These are phyloP conservation scores for Lactarius trivialis DNA, from an alignment of 768 basidiomycete genomes.

Conservation along the genomic window DNA sequence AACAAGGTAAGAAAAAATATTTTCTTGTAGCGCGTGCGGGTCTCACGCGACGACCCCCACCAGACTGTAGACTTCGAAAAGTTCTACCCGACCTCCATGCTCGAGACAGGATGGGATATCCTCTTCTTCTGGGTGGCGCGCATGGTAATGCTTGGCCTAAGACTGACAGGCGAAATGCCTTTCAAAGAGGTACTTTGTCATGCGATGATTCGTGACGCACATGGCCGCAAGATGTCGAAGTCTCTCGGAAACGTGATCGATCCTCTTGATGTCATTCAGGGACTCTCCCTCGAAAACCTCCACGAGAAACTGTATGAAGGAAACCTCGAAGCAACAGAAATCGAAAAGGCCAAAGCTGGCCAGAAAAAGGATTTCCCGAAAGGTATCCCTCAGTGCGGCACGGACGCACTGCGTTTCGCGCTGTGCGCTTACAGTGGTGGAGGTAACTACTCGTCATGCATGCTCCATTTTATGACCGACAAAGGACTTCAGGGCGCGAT, in stretches of 20 bases:
- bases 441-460: slow-evolving; percentile 40
- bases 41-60: slow-evolving; percentile 28
- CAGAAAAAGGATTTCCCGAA: slow-evolving; percentile 99
- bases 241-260: slow-evolving; percentile 97
- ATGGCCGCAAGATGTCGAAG: slow-evolving; percentile 99
- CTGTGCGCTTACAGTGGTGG: slow-evolving; percentile 90
- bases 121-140: slow-evolving; percentile 99
- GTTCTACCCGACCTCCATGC: slow-evolving; percentile 85
- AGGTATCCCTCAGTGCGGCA: slow-evolving; percentile 98
- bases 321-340: slow-evolving; percentile 90
- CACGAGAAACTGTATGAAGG: slow-evolving; percentile 85
- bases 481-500: slow-evolving; percentile 62
- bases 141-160: slow-evolving; percentile 90
- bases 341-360: slow-evolving; percentile 81
- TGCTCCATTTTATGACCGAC: not conserved
- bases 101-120: slow-evolving; percentile 99
- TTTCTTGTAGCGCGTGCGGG: not conserved
- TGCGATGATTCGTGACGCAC: slow-evolving; percentile 98
- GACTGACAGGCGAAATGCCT: slow-evolving; percentile 85
- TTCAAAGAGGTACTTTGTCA: slow-evolving; percentile 96
- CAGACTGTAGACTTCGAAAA: slow-evolving; percentile 70
- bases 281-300: slow-evolving; percentile 67
- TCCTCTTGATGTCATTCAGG: slow-evolving; percentile 91
- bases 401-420: slow-evolving; percentile 92
- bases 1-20: slow-evolving; percentile 60